These are phyloP conservation scores for Gyromitra esculenta DNA, from an alignment of 2,329 filamentous ascomycete genomes.

Conservation along the genomic window DNA sequence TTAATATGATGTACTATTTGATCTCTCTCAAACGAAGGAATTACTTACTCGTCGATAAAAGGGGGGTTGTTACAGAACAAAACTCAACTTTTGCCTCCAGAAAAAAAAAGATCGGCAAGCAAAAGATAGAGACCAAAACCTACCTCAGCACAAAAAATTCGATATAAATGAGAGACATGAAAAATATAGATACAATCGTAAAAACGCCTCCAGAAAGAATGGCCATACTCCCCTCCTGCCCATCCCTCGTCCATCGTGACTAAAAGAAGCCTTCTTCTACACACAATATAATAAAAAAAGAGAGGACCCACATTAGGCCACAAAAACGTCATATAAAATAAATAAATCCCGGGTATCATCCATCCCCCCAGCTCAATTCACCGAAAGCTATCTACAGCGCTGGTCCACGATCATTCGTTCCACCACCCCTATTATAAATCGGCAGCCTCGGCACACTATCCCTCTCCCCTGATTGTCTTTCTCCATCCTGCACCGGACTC, in stretches of 20 bases:
- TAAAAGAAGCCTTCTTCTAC: constrained; percentile 2
- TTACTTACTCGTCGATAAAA: constrained; percentile 24
- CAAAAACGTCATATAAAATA: constrained; percentile 5
- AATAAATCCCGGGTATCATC: constrained; percentile 14
- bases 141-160: neutral
- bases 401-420: constrained; percentile 25
- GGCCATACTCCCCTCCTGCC: neutral
- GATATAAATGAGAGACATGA: constrained; percentile 29
- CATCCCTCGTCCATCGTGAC: neutral
- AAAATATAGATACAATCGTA: constrained; percentile 33
- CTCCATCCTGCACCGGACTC: constrained; percentile 29
- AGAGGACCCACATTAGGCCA: neutral
- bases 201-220: constrained; percentile 33
- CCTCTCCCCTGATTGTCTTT: constrained; percentile 7
- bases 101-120: neutral
- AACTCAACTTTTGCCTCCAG: constrained; percentile 14
- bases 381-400: constrained; percentile 27
- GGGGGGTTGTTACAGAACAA: constrained; percentile 1
- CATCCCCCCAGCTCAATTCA: constrained; percentile 8
- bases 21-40: constrained; percentile 12
- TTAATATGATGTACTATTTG: constrained; percentile 15
- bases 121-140: neutral
- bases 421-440: constrained; percentile 47
- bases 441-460: constrained; percentile 51
- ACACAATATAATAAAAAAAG: constrained; percentile 9